These are phyloP conservation scores for Raddia distichophylla DNA, from an alignment of 176 grass and related monocot genomes.

Conservation along the genomic window DNA sequence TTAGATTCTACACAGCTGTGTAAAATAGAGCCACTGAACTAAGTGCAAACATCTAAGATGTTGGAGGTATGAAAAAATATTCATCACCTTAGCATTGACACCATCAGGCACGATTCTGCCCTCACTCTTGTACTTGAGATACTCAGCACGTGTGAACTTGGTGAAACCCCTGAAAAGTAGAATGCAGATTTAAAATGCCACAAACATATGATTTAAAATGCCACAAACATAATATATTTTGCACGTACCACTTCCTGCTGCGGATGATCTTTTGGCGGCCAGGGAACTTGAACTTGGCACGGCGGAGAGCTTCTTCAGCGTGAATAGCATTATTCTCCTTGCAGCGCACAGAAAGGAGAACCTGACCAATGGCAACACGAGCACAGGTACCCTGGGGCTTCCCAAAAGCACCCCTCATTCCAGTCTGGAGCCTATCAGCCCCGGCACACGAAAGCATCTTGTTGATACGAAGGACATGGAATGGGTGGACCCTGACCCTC, in stretches of 20 bases:
- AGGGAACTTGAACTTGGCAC: slow-evolving; percentile 61
- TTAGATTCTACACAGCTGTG: background rate
- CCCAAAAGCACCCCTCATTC: slow-evolving; percentile 58
- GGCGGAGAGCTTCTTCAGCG: slow-evolving; percentile 44
- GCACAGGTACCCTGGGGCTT: slow-evolving; percentile 59
- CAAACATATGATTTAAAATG: background rate
- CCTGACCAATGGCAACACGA: slow-evolving; percentile 49
- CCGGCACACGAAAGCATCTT: slow-evolving; percentile 63
- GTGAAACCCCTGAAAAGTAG: slow-evolving; percentile 41
- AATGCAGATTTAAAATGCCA: background rate
- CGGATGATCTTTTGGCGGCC: slow-evolving; percentile 44
- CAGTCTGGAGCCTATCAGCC: slow-evolving; percentile 54
- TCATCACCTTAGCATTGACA: slow-evolving; percentile 36
- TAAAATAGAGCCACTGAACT: background rate
- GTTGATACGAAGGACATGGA: slow-evolving; percentile 60
- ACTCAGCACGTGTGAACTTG: slow-evolving; percentile 33
- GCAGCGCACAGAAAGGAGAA: slow-evolving; percentile 50
- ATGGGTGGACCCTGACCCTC: slow-evolving; percentile 49
- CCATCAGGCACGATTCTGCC: slow-evolving; percentile 41
- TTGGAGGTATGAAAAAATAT: background rate
- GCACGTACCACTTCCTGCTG: slow-evolving; percentile 47
- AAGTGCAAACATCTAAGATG: background rate
- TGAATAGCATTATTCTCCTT: slow-evolving; percentile 51
- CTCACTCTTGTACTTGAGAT: slow-evolving; percentile 46
- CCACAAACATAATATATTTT: background rate